Percentiles rank a stretch among this genome's conserved stretches.
Evolutionary conservation across 768 basidiomycete species (phyloP).

Genomic region (Cyclocybe aegerita): DNA sequence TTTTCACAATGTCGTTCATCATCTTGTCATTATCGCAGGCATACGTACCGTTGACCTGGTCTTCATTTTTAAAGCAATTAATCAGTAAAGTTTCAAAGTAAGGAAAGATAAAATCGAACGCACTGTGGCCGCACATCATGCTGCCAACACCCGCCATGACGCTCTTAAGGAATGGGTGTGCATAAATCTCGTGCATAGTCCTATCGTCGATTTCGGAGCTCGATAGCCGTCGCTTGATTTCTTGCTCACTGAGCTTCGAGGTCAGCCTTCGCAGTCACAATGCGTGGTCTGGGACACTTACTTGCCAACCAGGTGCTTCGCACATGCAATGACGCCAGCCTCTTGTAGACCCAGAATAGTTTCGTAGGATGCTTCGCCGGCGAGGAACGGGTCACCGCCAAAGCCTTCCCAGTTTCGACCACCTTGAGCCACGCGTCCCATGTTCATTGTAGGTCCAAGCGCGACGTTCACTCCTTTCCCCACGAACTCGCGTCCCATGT

Average conservation of each 20-base stretch:
- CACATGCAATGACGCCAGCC: constrained; percentile 81
- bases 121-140: constrained; percentile 79
- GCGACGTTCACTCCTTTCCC: constrained; percentile 85
- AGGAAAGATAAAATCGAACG: constrained; percentile 17
- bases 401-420: constrained; percentile 98
- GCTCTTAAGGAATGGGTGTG: constrained; percentile 66
- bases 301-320: constrained; percentile 83
- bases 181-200: constrained; percentile 75
- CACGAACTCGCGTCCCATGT: constrained; percentile 80
- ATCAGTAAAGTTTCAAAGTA: neutral
- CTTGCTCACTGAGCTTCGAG: constrained; percentile 55
- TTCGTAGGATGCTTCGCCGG: constrained; percentile 78
- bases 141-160: constrained; percentile 73
- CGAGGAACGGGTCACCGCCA: constrained; percentile 84
- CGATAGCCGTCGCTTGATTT: constrained; percentile 52
- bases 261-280: neutral
- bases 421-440: constrained; percentile 74
- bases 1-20: constrained; percentile 74
- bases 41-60: constrained; percentile 67
- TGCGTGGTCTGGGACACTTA: constrained; percentile 27
- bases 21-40: constrained; percentile 75
- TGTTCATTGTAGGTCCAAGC: constrained; percentile 84
- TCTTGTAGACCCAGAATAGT: constrained; percentile 82
- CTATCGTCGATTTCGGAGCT: constrained; percentile 78
- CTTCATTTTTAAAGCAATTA: constrained; percentile 27